Conservation (phyloP, 805 yeast genomes). For the Pichia exigua region DNA sequence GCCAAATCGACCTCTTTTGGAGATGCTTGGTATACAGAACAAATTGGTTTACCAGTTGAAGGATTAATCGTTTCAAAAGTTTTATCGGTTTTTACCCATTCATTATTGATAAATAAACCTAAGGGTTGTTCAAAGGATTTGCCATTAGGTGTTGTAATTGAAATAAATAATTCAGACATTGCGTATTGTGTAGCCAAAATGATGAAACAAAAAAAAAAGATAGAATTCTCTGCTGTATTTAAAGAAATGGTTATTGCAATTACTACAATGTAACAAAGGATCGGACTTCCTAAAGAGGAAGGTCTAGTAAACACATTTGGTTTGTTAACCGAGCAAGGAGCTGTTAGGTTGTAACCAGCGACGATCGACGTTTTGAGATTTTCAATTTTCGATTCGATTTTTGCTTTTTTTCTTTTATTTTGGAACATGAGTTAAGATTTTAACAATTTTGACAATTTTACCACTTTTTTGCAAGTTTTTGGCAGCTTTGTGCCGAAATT, state of each 20-base stretch:
- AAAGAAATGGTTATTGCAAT: not conserved
- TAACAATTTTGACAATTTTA: not conserved
- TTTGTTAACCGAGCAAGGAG: not conserved
- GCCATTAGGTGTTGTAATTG: constrained; percentile 27
- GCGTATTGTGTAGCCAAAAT: not conserved
- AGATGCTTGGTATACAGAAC: constrained; percentile 49
- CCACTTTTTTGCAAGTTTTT: not conserved
- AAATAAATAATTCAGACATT: constrained; percentile 17
- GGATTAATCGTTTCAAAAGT: constrained; percentile 24
- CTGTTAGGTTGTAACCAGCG: not conserved
- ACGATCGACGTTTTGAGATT: not conserved
- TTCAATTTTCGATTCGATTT: not conserved
- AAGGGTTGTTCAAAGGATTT: constrained; percentile 30
- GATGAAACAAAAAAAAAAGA: not conserved
- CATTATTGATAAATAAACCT: constrained; percentile 55
- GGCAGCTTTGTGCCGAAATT: no score
- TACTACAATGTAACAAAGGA: not conserved
- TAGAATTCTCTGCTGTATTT: not conserved
- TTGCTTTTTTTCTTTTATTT: not conserved
- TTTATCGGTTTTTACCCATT: constrained; percentile 31
- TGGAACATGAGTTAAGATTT: not conserved
- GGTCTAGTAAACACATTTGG: not conserved
- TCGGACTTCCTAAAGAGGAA: not conserved
- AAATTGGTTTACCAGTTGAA: constrained; percentile 50
- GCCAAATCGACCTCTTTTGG: constrained; percentile 59